Base-by-base conservation (phyloP, 1,139 yeast species). In the Nakaseomyces glabratus region DNA sequence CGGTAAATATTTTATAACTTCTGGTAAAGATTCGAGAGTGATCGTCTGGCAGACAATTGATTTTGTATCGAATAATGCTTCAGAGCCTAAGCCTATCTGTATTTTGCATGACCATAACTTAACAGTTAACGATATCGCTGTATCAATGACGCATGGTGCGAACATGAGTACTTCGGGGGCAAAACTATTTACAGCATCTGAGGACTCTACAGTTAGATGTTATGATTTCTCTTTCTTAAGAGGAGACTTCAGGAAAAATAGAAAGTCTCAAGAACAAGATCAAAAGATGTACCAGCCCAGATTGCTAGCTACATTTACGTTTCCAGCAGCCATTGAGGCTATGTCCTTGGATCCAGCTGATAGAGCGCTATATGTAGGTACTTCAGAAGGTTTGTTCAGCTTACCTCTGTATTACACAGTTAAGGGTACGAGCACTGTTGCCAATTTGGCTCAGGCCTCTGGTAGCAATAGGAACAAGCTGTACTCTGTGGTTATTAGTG, bases 1-100 rank as follows among this genome's bases (percentile, higher is more conserved):
- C 51, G 90, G 90, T 4, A 70, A 75, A 6, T 78, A 71, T 42
- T 52, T 90, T 30, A 67, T 82, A 11, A 71, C 90, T 3, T 84
- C 80, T n/a, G 85, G 94, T 43, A 69, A 68, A 30, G 98, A 90
- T 62, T 75, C 94, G 1, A 66, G 96, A 43, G 71, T 82, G 20
- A 66, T 80, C 24, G 72, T 82, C 7, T 88, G 95, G 93, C 71
- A 72, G 43, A 61, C 81, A 1, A 47, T 64, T 16, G 94, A 84
- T 43, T 60, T 86, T 5, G 55, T 65, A 13, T 50, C 44, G 20
- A 28, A 28, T 22, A 18, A 22, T 7, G 14, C 25, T 6, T 59
- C 57, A 3, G 62, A 59, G 4, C 63, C 62, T 11, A 63, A 65
- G 40, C 76, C 78, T 2, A 45, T 57, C 1, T 60, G 58, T 36